Base-by-base conservation (phyloP, 257 asterid genomes). In the Solanum gracilifrons region DNA sequence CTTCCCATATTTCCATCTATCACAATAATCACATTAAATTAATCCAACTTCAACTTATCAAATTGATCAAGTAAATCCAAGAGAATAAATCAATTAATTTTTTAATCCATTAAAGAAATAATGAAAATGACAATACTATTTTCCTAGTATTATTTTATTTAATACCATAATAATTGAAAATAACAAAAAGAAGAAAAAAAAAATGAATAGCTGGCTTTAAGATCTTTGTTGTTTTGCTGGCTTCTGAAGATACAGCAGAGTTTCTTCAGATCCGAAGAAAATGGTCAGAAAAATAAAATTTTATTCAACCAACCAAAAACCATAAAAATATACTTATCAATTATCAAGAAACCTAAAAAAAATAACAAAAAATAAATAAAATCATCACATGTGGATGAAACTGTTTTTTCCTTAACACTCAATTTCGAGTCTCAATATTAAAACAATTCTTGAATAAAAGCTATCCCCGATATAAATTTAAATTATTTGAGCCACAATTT, bases 261-360 rank as follows among this genome's bases (percentile, higher is more conserved):
- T 87, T 93, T 94, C 95, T 92, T 91, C 96, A 93, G 96, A 95
- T 94, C 98, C 97, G 96, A 94, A 94, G 95, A 93, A 93, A 92
- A 91, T 68, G 98, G 97, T 89, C 66, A 88, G 89, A 89, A 90
- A 46, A 87, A 72, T 88, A 75, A 83, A 84, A 83, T 32, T 68
- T 80, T 62, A 68, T 35, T 85, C 32, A 37, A 76, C 86, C 80
- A 85, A 25, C 84, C 88, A 87, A 76, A 80, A 21, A 25, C 41
- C 43, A 48, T 48, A 7, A 37, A 36, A 76, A 76, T 76, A 76
- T 36, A 35, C 48, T 71, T 71, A 71, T 71, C 77, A 31, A 32
- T 71, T 71, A 71, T 71, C 39, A 71, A 71, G 77, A 71, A 71
- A 31, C 3, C 76, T 31, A 8, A 16, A 7, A 31, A 4, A 31